Base-by-base conservation (phyloP, 2,329 filamentous ascomycete species). In the Aotearoamyces nothofagi region DNA sequence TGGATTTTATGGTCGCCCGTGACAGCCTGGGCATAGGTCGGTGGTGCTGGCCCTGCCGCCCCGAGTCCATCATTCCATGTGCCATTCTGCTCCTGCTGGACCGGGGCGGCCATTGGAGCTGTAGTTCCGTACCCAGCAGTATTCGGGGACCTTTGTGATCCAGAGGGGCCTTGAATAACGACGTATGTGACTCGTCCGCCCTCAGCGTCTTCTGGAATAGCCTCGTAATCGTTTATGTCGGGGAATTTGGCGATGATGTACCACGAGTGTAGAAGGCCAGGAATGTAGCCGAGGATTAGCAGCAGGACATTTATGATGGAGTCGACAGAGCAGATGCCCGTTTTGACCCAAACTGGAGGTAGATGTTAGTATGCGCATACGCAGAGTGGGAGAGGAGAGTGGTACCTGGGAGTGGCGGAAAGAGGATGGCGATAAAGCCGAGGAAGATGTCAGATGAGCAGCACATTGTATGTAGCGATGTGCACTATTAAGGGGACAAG, bases 181-280 rank as follows among this genome's bases (percentile, higher is more conserved):
- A 92, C 79, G 54, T 90, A 87, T 22, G 75, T 78, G 31, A 87
- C 72, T 35, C 63, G 66, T 41, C 66, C 60, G 41, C 59, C 56
- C 37, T 66, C 63, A 31, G 57, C 66, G 30, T 73, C 69, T 20
- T 55, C 51, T 4, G 67, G 56, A 22, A 79, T 52, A 28, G 61
- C 57, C 41, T 81, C 69, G 55, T 90, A 84, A 38, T 78, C 70
- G 33, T 75, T 63, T 42, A 58, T 55, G 36, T 94, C 87, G 33
- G 90, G 90, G 53, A 78, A 81, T 50, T 81, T 78, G 46, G 81
- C 70, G 56, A 98, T 94, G 55, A 96, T 92, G 66, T 96, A 98
- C 87, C 90, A 96, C 38, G 86, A 72, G 60, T 98, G 90, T 3
- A 98, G 60, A 27, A 96, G 77, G 36, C 87, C 87, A 12, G 87